phyloP scores from a whole-genome alignment of 129 eudicot genomes.

The Smallanthus sonchifolius region DNA sequence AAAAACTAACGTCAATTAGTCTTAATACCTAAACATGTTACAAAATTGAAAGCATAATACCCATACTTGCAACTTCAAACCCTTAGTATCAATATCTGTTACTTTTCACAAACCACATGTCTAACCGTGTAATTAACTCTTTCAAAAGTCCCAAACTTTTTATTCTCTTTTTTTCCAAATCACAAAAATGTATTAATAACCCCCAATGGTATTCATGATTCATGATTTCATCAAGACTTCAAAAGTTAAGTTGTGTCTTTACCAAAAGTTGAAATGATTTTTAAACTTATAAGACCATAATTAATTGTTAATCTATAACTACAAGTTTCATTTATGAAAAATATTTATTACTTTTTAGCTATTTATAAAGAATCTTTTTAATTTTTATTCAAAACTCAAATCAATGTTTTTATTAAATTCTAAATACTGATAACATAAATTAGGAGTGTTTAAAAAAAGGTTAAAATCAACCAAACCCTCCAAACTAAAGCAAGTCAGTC shows the following conservation, averaged over 20 bases:
- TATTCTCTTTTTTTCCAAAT: background rate
- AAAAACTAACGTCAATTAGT: no score
- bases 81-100: no score
- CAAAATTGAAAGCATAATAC: no score
- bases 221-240: constrained; percentile 20
- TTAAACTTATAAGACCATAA: background rate
- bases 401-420: background rate
- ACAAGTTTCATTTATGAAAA: background rate
- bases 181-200: constrained; percentile 3
- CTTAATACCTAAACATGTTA: no score
- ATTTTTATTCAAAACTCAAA: background rate
- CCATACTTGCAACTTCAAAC: no score
- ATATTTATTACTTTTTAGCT: background rate
- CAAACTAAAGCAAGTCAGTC: no score
- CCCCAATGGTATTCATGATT: constrained; percentile 16
- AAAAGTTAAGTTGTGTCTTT: constrained; percentile 8
- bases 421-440: background rate
- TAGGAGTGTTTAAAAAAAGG: background rate
- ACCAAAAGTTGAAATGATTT: constrained; percentile 10
- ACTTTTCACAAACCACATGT: no score
- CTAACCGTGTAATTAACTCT: no score
- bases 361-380: background rate
- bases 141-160: constrained; percentile 16
- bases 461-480: no score
- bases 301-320: background rate